Conservation (phyloP, 2,329 filamentous ascomycete species). For the Colletotrichum musae region DNA sequence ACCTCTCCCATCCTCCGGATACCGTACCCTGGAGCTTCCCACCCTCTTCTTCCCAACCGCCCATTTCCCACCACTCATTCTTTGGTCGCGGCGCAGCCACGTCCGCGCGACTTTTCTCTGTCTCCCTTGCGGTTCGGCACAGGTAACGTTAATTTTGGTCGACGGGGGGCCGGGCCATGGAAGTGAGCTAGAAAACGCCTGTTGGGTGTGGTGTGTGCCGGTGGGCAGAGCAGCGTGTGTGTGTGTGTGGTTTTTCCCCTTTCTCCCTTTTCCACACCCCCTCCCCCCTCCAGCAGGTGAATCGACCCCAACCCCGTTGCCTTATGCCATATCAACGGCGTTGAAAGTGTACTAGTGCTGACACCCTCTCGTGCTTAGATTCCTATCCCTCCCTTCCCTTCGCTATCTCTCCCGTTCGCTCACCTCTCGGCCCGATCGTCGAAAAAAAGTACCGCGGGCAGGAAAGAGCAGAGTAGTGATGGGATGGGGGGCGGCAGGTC, state of each 20-base stretch:
- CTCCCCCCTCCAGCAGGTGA: too few species aligned
- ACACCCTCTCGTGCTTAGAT: constrained; percentile 18
- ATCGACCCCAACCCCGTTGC: too few species aligned
- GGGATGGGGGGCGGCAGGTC: neutral
- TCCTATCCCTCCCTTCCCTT: neutral
- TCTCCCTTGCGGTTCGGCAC: neutral
- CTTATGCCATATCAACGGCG: constrained; percentile 7
- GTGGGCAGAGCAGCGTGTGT: neutral
- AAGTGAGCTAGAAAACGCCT: neutral
- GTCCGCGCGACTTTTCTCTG: neutral
- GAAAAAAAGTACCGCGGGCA: neutral
- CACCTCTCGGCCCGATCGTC: neutral
- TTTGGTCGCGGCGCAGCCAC: neutral
- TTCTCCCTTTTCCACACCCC: too few species aligned
- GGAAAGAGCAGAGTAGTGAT: neutral
- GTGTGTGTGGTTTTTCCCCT: too few species aligned
- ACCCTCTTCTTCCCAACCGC: neutral
- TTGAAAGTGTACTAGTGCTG: constrained; percentile 37
- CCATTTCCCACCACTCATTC: neutral
- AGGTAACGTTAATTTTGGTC: constrained; percentile 8
- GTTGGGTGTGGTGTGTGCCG: neutral
- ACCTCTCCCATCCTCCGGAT: neutral
- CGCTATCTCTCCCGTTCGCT: neutral
- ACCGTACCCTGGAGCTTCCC: neutral
- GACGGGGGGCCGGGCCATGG: neutral